Conservation (phyloP, 2,329 filamentous ascomycete species). For the Sclerotinia spermophila region DNA sequence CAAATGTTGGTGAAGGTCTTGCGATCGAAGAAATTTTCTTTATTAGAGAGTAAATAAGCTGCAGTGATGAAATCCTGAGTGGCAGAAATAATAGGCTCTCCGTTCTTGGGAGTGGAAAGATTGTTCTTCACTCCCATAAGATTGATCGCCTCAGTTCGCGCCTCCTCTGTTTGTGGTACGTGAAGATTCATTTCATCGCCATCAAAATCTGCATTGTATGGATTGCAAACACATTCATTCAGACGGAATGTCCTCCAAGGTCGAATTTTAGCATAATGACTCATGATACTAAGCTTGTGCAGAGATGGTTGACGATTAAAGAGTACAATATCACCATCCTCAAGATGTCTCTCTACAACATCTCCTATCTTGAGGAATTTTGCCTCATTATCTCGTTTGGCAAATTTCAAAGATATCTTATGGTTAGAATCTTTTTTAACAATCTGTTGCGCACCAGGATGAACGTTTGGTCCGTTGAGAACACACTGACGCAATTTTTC, state of each 20-base stretch:
- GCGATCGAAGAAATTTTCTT: constrained; percentile 89
- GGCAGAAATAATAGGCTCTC: constrained; percentile 96
- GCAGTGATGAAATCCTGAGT: constrained; percentile 99
- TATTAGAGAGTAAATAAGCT: constrained; percentile 84
- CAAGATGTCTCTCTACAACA: constrained; percentile 87
- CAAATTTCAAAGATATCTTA: constrained; percentile 73
- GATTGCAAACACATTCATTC: constrained; percentile 96
- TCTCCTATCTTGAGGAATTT: constrained; percentile 76
- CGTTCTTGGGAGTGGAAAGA: constrained; percentile 91
- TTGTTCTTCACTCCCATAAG: constrained; percentile 99
- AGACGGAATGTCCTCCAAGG: constrained; percentile 95
- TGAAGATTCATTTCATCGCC: constrained; percentile 99
- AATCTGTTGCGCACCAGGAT: constrained; percentile 85
- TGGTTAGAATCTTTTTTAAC: constrained; percentile 65
- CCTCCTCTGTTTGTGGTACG: constrained; percentile 96
- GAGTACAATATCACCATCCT: constrained; percentile 91
- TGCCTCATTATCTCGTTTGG: constrained; percentile 67
- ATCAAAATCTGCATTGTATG: constrained; percentile 98
- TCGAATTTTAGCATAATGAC: constrained; percentile 86
- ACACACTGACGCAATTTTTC: constrained; percentile 74
- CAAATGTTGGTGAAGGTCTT: constrained; percentile 86
- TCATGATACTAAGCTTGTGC: constrained; percentile 98
- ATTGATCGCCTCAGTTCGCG: constrained; percentile 88
- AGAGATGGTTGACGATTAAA: constrained; percentile 98
- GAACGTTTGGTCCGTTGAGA: constrained; percentile 68